A percentile compares a stretch with the other conserved stretches of the same genome.
Evolutionary conservation across 73 alveolate species (phyloP).

Genomic region (Breviolum minutum): DNA sequence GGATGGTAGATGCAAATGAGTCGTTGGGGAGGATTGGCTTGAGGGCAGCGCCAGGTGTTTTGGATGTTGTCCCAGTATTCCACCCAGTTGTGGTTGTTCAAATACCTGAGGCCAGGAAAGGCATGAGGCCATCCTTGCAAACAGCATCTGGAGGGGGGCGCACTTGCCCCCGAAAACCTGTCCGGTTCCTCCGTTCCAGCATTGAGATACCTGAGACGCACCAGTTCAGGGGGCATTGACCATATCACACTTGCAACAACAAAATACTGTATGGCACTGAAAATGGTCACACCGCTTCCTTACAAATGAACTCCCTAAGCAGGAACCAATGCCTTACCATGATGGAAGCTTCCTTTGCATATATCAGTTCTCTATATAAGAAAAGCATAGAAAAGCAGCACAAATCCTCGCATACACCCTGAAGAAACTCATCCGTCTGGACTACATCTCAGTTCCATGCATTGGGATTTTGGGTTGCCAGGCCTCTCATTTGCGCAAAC

Average conservation of each 20-base stretch:
- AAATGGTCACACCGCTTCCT: too few relatives aligned
- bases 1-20: not conserved
- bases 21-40: not conserved
- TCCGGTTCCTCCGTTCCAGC: conserved; percentile 78
- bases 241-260: too few relatives aligned
- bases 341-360: too few relatives aligned
- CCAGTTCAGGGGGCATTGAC: not conserved
- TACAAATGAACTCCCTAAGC: too few relatives aligned
- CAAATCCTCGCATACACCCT: too few relatives aligned
- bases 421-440: too few relatives aligned
- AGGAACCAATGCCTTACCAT: too few relatives aligned
- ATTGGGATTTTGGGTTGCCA: conserved; percentile 16
- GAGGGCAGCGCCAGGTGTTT: conserved; percentile 23
- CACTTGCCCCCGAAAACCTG: conserved; percentile 46
- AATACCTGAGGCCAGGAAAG: conserved; percentile 15
- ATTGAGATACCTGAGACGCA: conserved; percentile 28
- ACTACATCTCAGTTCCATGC: not conserved
- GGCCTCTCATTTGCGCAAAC: not conserved
- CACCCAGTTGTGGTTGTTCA: conserved; percentile 95
- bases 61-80: conserved; percentile 86
- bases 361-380: too few relatives aligned
- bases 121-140: not conserved
- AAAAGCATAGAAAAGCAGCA: too few relatives aligned
- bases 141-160: not conserved
- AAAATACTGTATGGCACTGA: too few relatives aligned